These are phyloP conservation scores for Thraustotheca clavata DNA, from an alignment of 352 stramenopile species.

Conservation along the genomic window DNA sequence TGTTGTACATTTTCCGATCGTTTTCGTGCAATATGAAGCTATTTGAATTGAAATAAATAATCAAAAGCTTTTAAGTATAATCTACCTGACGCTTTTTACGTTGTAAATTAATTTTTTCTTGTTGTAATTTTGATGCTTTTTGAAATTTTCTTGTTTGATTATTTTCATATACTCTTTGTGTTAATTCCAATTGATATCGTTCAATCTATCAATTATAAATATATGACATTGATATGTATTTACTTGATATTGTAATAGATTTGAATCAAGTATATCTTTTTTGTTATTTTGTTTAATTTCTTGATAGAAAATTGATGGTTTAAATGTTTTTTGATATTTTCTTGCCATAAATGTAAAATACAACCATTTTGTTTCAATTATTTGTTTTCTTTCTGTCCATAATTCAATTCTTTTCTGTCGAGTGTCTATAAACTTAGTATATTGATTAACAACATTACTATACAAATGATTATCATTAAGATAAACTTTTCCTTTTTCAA, in stretches of 20 bases:
- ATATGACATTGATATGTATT: too few relatives aligned
- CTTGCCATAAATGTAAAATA: neutral
- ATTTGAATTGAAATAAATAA: neutral
- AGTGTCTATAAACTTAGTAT: too few relatives aligned
- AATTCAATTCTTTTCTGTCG: too few relatives aligned
- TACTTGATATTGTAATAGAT: too few relatives aligned
- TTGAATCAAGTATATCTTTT: neutral
- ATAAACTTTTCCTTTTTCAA: too few relatives aligned
- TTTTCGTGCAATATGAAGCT: neutral
- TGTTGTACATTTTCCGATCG: slow-evolving; percentile 11
- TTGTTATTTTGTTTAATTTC: neutral
- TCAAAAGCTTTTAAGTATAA: neutral
- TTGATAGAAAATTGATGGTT: neutral
- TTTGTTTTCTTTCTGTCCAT: too few relatives aligned
- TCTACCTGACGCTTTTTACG: slow-evolving; percentile 6
- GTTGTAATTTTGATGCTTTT: neutral
- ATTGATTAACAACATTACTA: too few relatives aligned
- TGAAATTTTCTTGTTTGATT: neutral
- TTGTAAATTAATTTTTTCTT: neutral
- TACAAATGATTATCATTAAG: too few relatives aligned
- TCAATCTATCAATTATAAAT: slow-evolving; percentile 13
- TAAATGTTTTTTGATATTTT: neutral
- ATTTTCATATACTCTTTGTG: neutral
- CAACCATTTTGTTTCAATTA: too few relatives aligned
- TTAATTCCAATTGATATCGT: too few relatives aligned